phyloP scores from a whole-genome alignment of 768 basidiomycete genomes.

The Clavaria fumosa region DNA sequence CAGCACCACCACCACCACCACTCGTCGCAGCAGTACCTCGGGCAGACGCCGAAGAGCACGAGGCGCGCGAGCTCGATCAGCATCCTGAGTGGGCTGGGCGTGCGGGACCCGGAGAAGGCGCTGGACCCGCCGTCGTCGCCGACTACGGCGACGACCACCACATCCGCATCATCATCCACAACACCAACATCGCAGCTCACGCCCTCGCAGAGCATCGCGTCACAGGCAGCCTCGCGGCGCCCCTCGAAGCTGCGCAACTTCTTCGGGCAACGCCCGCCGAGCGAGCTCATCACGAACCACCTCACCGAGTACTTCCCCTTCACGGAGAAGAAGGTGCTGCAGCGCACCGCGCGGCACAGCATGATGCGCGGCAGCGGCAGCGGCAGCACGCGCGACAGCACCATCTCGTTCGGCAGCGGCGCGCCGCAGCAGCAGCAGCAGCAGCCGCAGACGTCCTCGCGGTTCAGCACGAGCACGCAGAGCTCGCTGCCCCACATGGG shows the following conservation, averaged over 20 bases:
- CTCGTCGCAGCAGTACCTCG: no score
- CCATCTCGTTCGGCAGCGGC: constrained; percentile 14
- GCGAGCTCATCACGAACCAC: constrained; percentile 92
- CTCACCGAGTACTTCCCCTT: constrained; percentile 91
- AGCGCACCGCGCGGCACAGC: constrained; percentile 79
- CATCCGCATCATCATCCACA: constrained; percentile 31
- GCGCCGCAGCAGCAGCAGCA: constrained; percentile 39
- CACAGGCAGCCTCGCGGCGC: constrained; percentile 28
- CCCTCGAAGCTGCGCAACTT: constrained; percentile 82
- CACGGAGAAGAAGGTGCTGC: constrained; percentile 80
- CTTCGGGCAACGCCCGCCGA: constrained; percentile 94
- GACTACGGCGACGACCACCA: no score
- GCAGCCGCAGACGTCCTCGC: constrained; percentile 30
- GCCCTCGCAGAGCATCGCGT: constrained; percentile 16
- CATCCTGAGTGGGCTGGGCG: constrained; percentile 86
- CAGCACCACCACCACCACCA: no score
- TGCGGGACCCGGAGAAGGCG: constrained; percentile 57
- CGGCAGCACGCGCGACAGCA: constrained; percentile 9
- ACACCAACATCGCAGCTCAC: no score
- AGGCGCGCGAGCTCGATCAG: constrained; percentile 93
- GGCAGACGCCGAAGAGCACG: constrained; percentile 33
- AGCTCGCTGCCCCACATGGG: constrained; percentile 32
- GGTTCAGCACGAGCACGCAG: constrained; percentile 50
- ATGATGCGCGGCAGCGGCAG: constrained; percentile 41
- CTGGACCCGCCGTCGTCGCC: constrained; percentile 33